Percentiles rank a stretch among this genome's conserved stretches.
Evolutionary conservation across 2,329 filamentous ascomycete species (phyloP).

Genomic region (Teratosphaeria zuluensis): DNA sequence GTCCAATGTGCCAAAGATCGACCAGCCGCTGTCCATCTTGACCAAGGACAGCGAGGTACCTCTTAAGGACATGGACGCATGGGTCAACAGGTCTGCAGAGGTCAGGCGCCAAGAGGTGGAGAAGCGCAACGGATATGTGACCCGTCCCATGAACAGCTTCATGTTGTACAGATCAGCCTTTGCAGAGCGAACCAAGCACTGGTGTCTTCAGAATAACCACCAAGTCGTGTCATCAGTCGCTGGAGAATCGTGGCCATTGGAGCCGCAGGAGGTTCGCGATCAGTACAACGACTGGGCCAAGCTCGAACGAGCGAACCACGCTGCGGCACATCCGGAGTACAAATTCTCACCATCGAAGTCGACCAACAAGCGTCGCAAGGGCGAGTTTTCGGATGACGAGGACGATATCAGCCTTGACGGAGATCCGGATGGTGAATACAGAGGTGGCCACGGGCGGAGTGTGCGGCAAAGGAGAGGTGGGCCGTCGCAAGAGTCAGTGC

Average conservation of each 20-base stretch:
- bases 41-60: constrained; percentile 55
- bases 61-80: constrained; percentile 68
- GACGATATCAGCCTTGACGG: constrained; percentile 24
- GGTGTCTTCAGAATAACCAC: constrained; percentile 80
- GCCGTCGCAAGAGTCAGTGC: constrained; percentile 9
- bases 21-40: constrained; percentile 60
- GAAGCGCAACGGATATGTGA: constrained; percentile 66
- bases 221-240: constrained; percentile 85
- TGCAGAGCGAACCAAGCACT: constrained; percentile 73
- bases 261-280: constrained; percentile 61
- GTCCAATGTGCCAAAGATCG: constrained; percentile 46
- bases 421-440: constrained; percentile 26
- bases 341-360: constrained; percentile 84
- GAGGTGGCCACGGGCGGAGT: constrained; percentile 13
- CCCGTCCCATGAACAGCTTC: constrained; percentile 94
- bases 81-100: constrained; percentile 63
- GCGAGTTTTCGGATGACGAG: constrained; percentile 24
- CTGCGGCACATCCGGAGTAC: constrained; percentile 77
- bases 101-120: constrained; percentile 59
- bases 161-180: constrained; percentile 95
- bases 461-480: constrained; percentile 15
- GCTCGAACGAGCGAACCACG: constrained; percentile 75
- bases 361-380: constrained; percentile 41
- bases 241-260: constrained; percentile 75
- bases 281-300: constrained; percentile 71